Evolutionary conservation across 306 rosid genomes (phyloP), one percentile per base, ranked within the genome.

Genomic region (Alnus rubra): DNA sequence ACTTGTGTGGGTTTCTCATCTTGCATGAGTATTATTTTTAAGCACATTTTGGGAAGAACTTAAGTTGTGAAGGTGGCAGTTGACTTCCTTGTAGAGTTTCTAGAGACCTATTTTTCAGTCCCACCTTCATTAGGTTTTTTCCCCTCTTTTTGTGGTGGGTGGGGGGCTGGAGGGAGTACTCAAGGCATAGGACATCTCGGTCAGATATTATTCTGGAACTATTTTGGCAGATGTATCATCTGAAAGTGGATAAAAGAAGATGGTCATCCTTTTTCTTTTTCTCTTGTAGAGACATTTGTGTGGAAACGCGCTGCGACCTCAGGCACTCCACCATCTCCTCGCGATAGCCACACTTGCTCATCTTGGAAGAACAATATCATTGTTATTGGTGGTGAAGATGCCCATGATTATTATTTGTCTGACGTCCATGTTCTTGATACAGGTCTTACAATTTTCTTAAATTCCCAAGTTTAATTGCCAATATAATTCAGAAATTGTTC

Each of bases 391-490:
- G 99, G 99, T 14, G 97, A 96, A 93, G 99, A 96, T 85, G 87
- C 80, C 0, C 90, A 90, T 55, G 97, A 91, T 81, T 96, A 89
- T 82, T 96, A 96, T 81, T 82, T 96, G 84, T 89, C 98, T 33
- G 99, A 96, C 19, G 98, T 93, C 79, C 99, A 96, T 86, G 88
- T 96, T 79, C 98, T 96, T 68, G 99, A 96, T 80, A 86, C 96
- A 80, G 99, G 99, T 91, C 62, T 80, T 78, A 33, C 59, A 2
- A 44, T 62, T 72, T 74, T 76, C 70, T 71, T 35, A 78, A 62
- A n/a, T 7, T 62, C 30, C 53, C 79, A 45, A 47, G 37, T 39
- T 2, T 54, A 10, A 69, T 9, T n/a, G n/a, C n/a, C n/a, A n/a
- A n/a, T n/a, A n/a, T n/a, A n/a, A n/a, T n/a, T n/a, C 45, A 1